Percentiles rank a stretch among this genome's conserved stretches.
Evolutionary conservation across 2,329 filamentous ascomycete genomes (phyloP).

Genomic region (Colletotrichum siamense): DNA sequence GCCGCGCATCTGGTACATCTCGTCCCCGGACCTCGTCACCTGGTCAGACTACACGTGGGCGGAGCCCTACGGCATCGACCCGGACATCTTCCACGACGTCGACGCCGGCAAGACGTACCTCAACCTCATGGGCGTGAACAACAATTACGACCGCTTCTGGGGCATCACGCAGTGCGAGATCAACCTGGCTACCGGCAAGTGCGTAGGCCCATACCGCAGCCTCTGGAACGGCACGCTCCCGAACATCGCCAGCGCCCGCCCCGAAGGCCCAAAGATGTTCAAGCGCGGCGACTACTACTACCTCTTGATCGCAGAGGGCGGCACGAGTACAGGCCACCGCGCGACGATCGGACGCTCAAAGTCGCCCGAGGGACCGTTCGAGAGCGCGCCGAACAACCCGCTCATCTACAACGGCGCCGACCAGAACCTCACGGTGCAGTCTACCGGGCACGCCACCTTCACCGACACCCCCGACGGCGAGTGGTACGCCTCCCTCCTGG

Average conservation of each 20-base stretch:
- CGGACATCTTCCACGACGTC: constrained; percentile 21
- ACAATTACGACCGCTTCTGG: constrained; percentile 28
- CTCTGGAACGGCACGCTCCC: constrained; percentile 29
- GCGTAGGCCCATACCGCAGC: constrained; percentile 23
- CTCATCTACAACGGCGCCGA: constrained; percentile 28
- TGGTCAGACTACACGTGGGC: constrained; percentile 12
- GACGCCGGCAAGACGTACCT: constrained; percentile 23
- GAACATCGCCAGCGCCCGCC: constrained; percentile 13
- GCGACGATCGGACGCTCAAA: constrained; percentile 43
- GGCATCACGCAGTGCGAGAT: constrained; percentile 29
- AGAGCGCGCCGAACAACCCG: constrained; percentile 43
- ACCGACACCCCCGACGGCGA: constrained; percentile 24
- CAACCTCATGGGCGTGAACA: constrained; percentile 26
- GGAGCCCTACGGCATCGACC: constrained; percentile 15
- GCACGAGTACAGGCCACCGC: constrained; percentile 44
- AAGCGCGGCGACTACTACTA: constrained; percentile 8
- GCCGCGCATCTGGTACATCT: constrained; percentile 32
- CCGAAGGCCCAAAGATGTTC: constrained; percentile 24
- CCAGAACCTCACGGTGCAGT: constrained; percentile 22
- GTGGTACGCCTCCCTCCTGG: constrained; percentile 28
- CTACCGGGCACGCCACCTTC: constrained; percentile 27
- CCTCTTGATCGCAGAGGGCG: constrained; percentile 25
- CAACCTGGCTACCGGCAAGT: constrained; percentile 22
- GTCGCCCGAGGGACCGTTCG: constrained; percentile 45
- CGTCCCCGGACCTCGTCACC: constrained; percentile 28